Conservation (phyloP, 306 rosid genomes). For the Malus sieversii region DNA sequence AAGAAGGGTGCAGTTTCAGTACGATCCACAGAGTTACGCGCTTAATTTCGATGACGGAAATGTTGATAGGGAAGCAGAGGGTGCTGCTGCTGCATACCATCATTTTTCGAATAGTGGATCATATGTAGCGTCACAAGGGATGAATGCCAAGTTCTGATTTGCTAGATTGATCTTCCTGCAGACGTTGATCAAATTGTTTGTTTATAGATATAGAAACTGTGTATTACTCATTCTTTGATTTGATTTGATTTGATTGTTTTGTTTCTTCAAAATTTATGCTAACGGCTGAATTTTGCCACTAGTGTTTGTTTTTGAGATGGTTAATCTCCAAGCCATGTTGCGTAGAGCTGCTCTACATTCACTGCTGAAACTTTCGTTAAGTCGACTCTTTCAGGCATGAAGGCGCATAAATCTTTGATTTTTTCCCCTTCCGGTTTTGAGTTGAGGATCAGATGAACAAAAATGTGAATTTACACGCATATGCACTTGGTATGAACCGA, state of each 20-base stretch:
- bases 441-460: not conserved
- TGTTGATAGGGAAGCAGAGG: not conserved
- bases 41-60: slow-evolving; percentile 46
- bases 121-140: slow-evolving; percentile 10
- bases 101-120: slow-evolving; percentile 13
- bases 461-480: not conserved
- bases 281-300: not conserved
- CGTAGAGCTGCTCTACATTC: too few species aligned
- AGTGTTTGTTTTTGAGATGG: not conserved
- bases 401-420: too few species aligned
- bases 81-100: not conserved
- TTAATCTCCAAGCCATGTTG: not conserved
- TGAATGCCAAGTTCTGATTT: not conserved
- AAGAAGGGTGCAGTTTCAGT: slow-evolving; percentile 22
- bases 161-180: too few species aligned
- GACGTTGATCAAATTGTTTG: not conserved
- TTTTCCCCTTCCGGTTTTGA: too few species aligned
- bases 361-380: too few species aligned
- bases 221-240: not conserved
- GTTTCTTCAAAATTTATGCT: not conserved
- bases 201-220: not conserved
- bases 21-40: slow-evolving; percentile 42
- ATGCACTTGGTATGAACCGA: too few species aligned
- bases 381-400: too few species aligned
- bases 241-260: not conserved